phyloP scores from a whole-genome alignment of 306 rosid genomes.

The Arachis hypogaea region DNA sequence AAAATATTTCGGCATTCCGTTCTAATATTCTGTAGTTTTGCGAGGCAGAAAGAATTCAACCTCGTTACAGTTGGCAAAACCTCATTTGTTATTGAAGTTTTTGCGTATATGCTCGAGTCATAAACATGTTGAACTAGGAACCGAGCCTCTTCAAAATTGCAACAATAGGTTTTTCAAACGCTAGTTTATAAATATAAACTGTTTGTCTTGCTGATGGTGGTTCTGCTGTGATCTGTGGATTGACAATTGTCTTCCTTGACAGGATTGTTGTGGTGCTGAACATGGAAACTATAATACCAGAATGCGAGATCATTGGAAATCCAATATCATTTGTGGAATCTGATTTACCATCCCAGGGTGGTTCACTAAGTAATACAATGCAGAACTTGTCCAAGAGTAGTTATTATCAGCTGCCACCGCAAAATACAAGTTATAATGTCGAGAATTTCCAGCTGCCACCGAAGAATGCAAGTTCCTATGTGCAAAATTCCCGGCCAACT shows the following conservation, averaged over 20 bases:
- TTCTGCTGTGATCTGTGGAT: conserved; percentile 2
- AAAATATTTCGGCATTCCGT: conserved; percentile 5
- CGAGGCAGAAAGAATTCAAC: conserved; percentile 13
- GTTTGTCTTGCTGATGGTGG: background rate
- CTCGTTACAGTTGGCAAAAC: conserved; percentile 2
- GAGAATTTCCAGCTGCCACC: conserved; percentile 50
- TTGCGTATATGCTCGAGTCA: background rate
- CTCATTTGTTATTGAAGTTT: background rate
- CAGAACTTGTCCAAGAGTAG: conserved; percentile 37
- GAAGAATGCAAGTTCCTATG: conserved; percentile 38
- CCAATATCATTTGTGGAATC: conserved; percentile 48
- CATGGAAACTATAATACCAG: conserved; percentile 70
- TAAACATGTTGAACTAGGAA: background rate
- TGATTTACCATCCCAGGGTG: conserved; percentile 44
- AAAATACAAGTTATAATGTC: conserved; percentile 38
- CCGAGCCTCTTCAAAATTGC: conserved; percentile 1
- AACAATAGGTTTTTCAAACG: background rate
- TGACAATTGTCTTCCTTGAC: conserved; percentile 29
- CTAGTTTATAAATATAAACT: background rate
- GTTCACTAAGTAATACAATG: conserved; percentile 36
- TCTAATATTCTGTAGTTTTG: background rate
- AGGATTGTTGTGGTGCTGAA: conserved; percentile 73
- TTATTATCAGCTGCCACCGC: conserved; percentile 42
- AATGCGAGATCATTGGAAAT: conserved; percentile 69
- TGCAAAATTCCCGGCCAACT: conserved; percentile 58